These are phyloP conservation scores for Acacia concinna DNA, from an alignment of 331 rosid species.

Conservation along the genomic window DNA sequence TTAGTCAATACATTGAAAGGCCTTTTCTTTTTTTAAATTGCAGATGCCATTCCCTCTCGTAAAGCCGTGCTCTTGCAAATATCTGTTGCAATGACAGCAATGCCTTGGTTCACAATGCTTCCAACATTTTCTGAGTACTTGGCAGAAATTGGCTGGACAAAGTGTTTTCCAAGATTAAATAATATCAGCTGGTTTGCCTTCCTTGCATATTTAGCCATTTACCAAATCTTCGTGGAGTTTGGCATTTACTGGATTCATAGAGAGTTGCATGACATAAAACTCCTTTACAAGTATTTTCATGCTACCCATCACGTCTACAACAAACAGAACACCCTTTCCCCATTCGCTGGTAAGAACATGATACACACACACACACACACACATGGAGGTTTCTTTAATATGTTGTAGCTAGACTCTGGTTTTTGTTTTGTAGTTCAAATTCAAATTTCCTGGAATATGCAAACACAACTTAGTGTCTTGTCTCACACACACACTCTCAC, in stretches of 20 bases:
- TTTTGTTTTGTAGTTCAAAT: neutral
- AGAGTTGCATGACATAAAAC: slow-evolving; percentile 89
- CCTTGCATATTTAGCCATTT: slow-evolving; percentile 51
- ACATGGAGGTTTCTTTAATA: neutral
- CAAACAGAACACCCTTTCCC: slow-evolving; percentile 92
- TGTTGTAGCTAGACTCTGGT: neutral
- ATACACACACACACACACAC: too few relatives aligned
- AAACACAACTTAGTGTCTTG: neutral
- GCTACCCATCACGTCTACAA: slow-evolving; percentile 90
- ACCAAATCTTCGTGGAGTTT: slow-evolving; percentile 72
- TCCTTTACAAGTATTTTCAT: slow-evolving; percentile 86
- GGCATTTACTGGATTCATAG: slow-evolving; percentile 91
- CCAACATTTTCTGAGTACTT: slow-evolving; percentile 81
- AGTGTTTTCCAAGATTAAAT: slow-evolving; percentile 64
- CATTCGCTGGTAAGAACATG: slow-evolving; percentile 79
- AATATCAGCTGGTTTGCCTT: slow-evolving; percentile 61
- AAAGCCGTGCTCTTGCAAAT: slow-evolving; percentile 84
- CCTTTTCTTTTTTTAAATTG: slow-evolving; percentile 31
- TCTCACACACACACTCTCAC: neutral
- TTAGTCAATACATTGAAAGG: slow-evolving; percentile 22
- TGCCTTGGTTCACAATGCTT: slow-evolving; percentile 79
- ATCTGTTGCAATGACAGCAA: slow-evolving; percentile 73
- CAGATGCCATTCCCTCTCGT: slow-evolving; percentile 83
- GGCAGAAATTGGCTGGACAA: slow-evolving; percentile 79
- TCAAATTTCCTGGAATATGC: neutral